Evolutionary conservation across 192 early-diverging fungal genomes (phyloP).

Genomic region (Coemansia sp.): DNA sequence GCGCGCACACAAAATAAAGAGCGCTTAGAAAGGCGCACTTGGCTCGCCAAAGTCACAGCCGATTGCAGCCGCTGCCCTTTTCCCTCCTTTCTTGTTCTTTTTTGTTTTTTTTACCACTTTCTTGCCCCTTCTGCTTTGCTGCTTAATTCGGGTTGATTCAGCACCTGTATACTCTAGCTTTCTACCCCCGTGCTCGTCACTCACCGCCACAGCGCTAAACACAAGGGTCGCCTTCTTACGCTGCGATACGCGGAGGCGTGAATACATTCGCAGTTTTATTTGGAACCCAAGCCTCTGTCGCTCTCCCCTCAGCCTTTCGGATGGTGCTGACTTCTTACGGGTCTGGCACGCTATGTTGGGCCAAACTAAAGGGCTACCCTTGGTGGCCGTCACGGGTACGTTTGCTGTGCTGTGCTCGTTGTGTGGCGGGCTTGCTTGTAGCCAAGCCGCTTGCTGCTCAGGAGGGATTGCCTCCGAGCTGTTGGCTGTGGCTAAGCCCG

Average conservation of each 20-base stretch:
- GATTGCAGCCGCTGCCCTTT: constrained; percentile 2
- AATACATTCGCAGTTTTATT: neutral
- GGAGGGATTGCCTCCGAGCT: neutral
- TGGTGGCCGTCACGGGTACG: constrained; percentile 58
- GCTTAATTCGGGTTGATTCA: constrained; percentile 1
- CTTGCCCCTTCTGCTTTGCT: neutral
- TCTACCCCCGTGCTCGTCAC: neutral
- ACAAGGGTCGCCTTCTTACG: neutral
- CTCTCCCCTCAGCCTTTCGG: neutral
- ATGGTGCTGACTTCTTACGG: constrained; percentile 51
- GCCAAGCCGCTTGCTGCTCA: neutral
- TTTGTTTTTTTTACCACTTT: neutral
- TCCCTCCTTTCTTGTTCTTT: neutral
- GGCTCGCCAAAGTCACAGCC: neutral
- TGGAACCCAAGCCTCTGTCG: neutral
- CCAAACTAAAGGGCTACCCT: constrained; percentile 56
- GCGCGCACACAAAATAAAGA: neutral
- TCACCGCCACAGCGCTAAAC: neutral
- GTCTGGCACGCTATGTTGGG: constrained; percentile 54
- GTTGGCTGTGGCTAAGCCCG: neutral
- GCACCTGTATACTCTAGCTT: neutral
- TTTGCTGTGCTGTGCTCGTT: constrained; percentile 4
- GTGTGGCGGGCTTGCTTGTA: neutral
- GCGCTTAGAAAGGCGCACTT: neutral
- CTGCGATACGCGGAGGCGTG: neutral